These are phyloP conservation scores for Saccharomycopsis sp. DNA, from an alignment of 805 yeast species.

Conservation along the genomic window DNA sequence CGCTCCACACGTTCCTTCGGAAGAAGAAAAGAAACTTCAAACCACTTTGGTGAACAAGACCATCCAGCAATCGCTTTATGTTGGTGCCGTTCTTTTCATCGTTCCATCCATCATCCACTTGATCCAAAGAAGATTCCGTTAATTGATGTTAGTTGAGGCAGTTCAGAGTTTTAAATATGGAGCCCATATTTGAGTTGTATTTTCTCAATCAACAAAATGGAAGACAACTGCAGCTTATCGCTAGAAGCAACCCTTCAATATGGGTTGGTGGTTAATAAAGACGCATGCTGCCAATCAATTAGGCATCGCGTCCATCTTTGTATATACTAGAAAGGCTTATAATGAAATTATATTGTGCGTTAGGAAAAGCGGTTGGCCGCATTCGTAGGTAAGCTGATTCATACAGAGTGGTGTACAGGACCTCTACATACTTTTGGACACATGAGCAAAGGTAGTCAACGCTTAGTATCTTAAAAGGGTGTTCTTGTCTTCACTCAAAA, in stretches of 20 bases:
- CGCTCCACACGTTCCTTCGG: slow-evolving; percentile 19
- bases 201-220: no score
- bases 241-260: not conserved
- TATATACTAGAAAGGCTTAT: not conserved
- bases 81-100: slow-evolving; percentile 20
- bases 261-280: not conserved
- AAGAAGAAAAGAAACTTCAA: slow-evolving; percentile 18
- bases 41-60: slow-evolving; percentile 10
- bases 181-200: no score
- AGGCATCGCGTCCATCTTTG: not conserved
- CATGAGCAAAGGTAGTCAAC: no score
- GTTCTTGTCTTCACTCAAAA: no score
- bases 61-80: slow-evolving; percentile 13
- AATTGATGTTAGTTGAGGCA: not conserved
- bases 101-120: slow-evolving; percentile 20
- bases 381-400: no score
- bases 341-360: not conserved
- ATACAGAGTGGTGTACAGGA: no score
- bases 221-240: no score
- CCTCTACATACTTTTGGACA: no score
- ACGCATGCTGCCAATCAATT: not conserved
- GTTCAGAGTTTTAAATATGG: no score
- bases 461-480: no score
- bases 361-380: not conserved
- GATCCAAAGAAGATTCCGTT: slow-evolving; percentile 15